phyloP scores from a whole-genome alignment of 805 yeast species.

The Pichia heedii region DNA sequence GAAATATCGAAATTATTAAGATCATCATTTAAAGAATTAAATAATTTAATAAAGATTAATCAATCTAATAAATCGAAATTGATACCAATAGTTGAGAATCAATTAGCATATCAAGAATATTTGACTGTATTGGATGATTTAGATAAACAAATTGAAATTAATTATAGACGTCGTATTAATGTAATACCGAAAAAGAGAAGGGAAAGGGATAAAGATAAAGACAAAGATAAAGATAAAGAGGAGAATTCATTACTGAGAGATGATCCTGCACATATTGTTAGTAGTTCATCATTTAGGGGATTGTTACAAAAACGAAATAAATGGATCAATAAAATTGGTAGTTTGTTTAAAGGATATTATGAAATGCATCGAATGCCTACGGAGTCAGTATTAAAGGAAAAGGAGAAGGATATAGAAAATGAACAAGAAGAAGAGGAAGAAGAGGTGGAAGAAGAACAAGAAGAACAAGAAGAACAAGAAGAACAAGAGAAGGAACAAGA shows the following conservation, averaged over 20 bases:
- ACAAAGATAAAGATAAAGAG: conserved; percentile 11
- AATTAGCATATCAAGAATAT: conserved; percentile 92
- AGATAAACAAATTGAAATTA: conserved; percentile 95
- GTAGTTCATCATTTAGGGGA: conserved; percentile 69
- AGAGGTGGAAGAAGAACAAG: conserved; percentile 10
- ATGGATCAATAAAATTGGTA: conserved; percentile 89
- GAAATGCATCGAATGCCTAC: conserved; percentile 71
- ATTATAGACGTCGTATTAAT: conserved; percentile 73
- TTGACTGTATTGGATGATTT: conserved; percentile 82
- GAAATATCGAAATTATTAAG: conserved; percentile 84
- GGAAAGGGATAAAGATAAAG: conserved; percentile 28
- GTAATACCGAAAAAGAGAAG: conserved; percentile 57
- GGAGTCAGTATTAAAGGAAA: conserved; percentile 43
- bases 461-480: conserved; percentile 15
- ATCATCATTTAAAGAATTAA: conserved; percentile 57
- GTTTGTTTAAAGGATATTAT: conserved; percentile 59
- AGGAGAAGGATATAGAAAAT: conserved; percentile 17
- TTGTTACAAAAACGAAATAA: conserved; percentile 76
- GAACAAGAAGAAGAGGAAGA: conserved; percentile 21
- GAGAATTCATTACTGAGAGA: conserved; percentile 18
- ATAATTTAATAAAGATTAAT: conserved; percentile 52
- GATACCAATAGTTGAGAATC: conserved; percentile 72
- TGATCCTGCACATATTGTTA: conserved; percentile 51
- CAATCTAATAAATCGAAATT: conserved; percentile 56
- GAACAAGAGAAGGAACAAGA: conserved; percentile 13